phyloP scores from a whole-genome alignment of 441 rosid genomes.

The Populus hybrid region DNA sequence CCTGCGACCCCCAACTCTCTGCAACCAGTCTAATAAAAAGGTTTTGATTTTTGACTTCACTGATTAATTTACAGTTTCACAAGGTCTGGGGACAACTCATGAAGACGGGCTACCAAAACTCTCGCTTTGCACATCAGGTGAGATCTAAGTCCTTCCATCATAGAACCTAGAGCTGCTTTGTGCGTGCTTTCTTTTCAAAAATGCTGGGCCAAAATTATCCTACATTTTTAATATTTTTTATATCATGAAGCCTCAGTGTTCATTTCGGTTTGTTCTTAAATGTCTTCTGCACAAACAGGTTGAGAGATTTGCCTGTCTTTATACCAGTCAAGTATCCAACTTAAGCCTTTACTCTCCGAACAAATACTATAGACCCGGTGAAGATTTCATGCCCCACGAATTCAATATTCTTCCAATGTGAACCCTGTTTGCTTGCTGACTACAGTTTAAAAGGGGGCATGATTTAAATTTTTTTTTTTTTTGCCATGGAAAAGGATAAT shows the following conservation, averaged over 20 bases:
- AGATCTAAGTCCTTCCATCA: not conserved
- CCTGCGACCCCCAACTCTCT: not conserved
- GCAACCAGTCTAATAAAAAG: not conserved
- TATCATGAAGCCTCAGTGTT: not conserved
- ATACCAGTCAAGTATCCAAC: conserved; percentile 93
- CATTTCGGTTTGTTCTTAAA: not conserved
- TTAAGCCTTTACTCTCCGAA: conserved; percentile 86
- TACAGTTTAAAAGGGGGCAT: not conserved
- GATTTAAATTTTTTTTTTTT: not conserved
- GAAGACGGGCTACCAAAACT: conserved; percentile 99
- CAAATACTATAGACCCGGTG: conserved; percentile 92
- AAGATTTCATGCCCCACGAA: conserved; percentile 98
- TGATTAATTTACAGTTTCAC: conserved; percentile 60
- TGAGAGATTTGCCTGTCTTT: conserved; percentile 98
- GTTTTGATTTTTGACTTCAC: not conserved
- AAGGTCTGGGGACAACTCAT: conserved; percentile 95
- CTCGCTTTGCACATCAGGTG: conserved; percentile 98
- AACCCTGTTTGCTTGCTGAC: conserved; percentile 11
- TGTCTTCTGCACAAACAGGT: conserved; percentile 46
- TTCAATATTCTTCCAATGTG: conserved; percentile 64
- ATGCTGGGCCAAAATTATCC: not conserved
- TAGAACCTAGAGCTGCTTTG: not conserved
- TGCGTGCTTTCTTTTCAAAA: not conserved
- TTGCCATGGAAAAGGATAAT: not conserved
- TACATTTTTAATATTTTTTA: not conserved